A percentile compares a stretch with the other conserved stretches of the same genome.
These are phyloP conservation scores for Myriosclerotinia curreyana DNA, from an alignment of 2,329 filamentous ascomycete genomes.

Conservation along the genomic window DNA sequence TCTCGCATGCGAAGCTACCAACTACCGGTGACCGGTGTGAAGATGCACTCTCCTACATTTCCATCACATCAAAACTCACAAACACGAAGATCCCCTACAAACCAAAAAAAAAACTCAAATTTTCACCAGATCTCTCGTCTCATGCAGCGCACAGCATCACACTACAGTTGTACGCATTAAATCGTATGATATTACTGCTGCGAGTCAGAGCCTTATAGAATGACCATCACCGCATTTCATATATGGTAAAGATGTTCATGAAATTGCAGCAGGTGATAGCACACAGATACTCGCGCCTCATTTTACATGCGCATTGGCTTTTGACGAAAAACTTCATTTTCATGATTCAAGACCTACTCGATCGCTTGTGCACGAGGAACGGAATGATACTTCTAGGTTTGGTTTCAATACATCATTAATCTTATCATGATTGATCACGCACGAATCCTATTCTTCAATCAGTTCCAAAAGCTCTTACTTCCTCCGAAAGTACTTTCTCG, in stretches of 20 bases:
- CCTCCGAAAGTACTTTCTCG: background rate
- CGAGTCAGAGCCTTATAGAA: conserved; percentile 1
- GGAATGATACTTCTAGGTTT: background rate
- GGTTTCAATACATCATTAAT: background rate
- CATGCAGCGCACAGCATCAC: background rate
- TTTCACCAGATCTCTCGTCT: background rate
- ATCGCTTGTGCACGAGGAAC: background rate
- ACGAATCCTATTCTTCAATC: background rate
- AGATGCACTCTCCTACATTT: conserved; percentile 5
- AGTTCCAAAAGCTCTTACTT: background rate
- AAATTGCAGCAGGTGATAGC: background rate
- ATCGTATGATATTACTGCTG: too few relatives aligned
- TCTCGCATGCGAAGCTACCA: background rate
- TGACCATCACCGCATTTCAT: conserved; percentile 1
- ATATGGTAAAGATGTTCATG: background rate
- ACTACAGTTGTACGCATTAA: too few relatives aligned
- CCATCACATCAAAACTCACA: background rate
- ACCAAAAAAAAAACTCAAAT: background rate
- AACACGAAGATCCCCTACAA: background rate
- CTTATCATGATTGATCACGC: background rate
- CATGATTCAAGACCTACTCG: conserved; percentile 1
- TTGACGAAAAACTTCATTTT: background rate
- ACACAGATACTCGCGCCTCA: background rate
- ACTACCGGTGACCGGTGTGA: background rate
- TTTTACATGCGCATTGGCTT: background rate